These are phyloP conservation scores for Abelmoschus esculentus DNA, from an alignment of 345 rosid species.

Conservation along the genomic window DNA sequence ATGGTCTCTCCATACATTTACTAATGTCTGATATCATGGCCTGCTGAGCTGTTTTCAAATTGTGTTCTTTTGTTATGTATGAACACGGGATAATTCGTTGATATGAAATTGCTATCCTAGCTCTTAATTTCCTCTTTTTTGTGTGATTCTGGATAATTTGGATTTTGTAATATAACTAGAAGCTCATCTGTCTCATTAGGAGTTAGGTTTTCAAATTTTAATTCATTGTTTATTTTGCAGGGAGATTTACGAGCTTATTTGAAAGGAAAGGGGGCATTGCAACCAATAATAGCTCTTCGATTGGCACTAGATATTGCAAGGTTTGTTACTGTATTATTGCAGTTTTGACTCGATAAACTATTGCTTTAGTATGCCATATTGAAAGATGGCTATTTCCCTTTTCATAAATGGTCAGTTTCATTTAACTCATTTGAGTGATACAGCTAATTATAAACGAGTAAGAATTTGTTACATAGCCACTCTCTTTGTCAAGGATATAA, in stretches of 20 bases:
- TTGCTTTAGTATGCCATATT: neutral
- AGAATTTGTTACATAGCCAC: neutral
- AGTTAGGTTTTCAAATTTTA: neutral
- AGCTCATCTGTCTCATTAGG: neutral
- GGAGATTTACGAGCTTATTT: conserved; percentile 69
- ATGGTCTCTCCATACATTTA: neutral
- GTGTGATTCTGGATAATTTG: neutral
- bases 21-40: neutral
- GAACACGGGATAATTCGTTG: neutral
- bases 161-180: neutral
- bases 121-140: neutral
- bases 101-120: neutral
- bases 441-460: neutral
- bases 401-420: neutral
- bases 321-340: conserved; percentile 25
- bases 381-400: neutral
- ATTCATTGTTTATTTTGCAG: conserved; percentile 28
- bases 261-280: conserved; percentile 53
- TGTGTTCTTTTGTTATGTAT: neutral
- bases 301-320: conserved; percentile 54
- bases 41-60: neutral
- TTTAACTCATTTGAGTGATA: neutral
- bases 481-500: neutral
- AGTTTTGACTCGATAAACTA: neutral
- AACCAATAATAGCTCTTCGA: conserved; percentile 16